Base-by-base conservation (phyloP, 106 monocot genomes). In the Triglochin maritima region DNA sequence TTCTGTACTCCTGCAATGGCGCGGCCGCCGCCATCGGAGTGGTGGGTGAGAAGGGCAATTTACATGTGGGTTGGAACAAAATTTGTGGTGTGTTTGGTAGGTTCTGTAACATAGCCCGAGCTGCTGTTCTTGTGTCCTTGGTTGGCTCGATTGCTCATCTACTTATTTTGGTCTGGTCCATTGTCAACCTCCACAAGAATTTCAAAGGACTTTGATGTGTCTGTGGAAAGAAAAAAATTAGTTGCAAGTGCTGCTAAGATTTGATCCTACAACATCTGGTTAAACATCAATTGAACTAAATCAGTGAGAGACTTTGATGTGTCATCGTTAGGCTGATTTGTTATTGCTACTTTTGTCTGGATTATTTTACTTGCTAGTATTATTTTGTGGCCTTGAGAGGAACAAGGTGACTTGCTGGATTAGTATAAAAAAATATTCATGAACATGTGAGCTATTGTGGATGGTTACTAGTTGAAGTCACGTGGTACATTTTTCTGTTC, bases 41-140 rank as follows among this genome's bases (percentile, higher is more conserved):
- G 0, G 9, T 89, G 1, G 89, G 83, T 5, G 15, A 69, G 64
- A 69, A 62, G 2, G 89, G 89, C 4, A 85, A 83, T 69, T 64
- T 78, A 3, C 73, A 89, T 13, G 66, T 81, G 2, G 73, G 77
- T 2, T 89, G 89, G 89, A 78, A 70, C 68, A 83, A 89, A 68
- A 76, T 89, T 0, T 85, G 86, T 70, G 58, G 74, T 15, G 81
- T 86, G 50, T 83, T 66, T 56, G 60, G 49, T 2, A 69, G 65
- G 43, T 86, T 83, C 58, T 89, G 89, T 59, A 43, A 51, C 2
- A 41, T 77, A 6, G 69, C 66, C 12, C 41, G 4, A 16, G 69
- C 57, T 6, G 66, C 88, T 2, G 14, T 72, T 17, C 50, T 49
- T 0, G 47, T 82, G 4, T 81, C 83, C 7, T 47, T 79, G 3